Percentiles rank a stretch among this genome's conserved stretches.
These are phyloP conservation scores for Gastrolobium bilobum DNA, from an alignment of 306 rosid species.

Conservation along the genomic window DNA sequence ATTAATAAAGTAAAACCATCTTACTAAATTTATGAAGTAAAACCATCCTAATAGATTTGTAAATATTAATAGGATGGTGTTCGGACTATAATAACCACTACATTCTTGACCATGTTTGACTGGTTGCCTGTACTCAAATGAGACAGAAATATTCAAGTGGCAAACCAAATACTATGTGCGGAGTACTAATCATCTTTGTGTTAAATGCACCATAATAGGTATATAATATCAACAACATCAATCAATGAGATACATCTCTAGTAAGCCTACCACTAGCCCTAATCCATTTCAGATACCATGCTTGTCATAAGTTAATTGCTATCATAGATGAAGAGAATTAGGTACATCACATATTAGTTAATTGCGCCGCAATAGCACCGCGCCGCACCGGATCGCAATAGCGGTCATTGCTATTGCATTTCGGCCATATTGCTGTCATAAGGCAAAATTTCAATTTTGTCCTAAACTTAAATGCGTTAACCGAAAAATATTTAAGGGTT, in stretches of 20 bases:
- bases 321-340: conserved; percentile 1
- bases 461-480: no score
- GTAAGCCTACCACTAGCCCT: conserved; percentile 18
- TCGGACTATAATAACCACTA: conserved; percentile 21
- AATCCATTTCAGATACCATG: conserved; percentile 1
- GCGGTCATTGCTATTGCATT: no score
- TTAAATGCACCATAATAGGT: conserved; percentile 2
- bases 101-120: background rate
- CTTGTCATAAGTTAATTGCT: background rate
- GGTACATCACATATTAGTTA: background rate
- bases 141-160: conserved; percentile 19
- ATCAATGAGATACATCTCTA: background rate
- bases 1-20: background rate
- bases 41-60: background rate
- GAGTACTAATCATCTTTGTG: background rate
- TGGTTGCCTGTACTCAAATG: conserved; percentile 6
- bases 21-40: background rate
- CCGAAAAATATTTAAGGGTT: no score
- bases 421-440: no score
- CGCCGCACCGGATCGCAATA: no score
- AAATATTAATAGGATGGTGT: conserved; percentile 25
- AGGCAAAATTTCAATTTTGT: no score
- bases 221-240: background rate
- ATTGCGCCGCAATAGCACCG: no score
- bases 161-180: conserved; percentile 10